These are phyloP conservation scores for Suhomyces choctaworum DNA, from an alignment of 1,139 yeast species.

Conservation along the genomic window DNA sequence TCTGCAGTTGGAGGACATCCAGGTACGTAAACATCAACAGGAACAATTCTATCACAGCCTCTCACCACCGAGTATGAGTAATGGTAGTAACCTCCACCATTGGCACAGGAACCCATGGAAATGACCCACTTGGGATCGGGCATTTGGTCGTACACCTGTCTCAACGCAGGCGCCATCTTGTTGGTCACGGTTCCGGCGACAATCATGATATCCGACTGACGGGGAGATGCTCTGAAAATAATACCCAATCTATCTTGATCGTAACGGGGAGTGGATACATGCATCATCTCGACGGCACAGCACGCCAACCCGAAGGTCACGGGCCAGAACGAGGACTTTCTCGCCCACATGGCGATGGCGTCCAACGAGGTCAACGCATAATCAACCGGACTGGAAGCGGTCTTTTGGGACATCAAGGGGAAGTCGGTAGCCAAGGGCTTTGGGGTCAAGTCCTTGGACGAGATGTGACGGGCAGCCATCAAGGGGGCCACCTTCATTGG, in stretches of 20 bases:
- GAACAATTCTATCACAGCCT: slow-evolving; percentile 86
- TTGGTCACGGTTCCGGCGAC: slow-evolving; percentile 92
- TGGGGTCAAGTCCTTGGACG: slow-evolving; percentile 49
- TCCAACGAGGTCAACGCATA: slow-evolving; percentile 85
- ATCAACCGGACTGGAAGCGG: slow-evolving; percentile 59
- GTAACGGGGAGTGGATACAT: slow-evolving; percentile 86
- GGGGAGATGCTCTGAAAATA: slow-evolving; percentile 92
- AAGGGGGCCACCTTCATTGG: slow-evolving; percentile 17
- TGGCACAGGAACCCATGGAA: slow-evolving; percentile 94
- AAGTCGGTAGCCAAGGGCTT: slow-evolving; percentile 43
- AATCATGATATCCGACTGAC: slow-evolving; percentile 92
- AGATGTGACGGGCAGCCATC: slow-evolving; percentile 28
- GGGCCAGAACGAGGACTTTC: slow-evolving; percentile 93
- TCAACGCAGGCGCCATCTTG: slow-evolving; percentile 91
- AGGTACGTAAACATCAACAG: slow-evolving; percentile 89
- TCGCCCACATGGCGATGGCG: slow-evolving; percentile 86
- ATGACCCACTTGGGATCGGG: slow-evolving; percentile 91
- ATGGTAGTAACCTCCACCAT: slow-evolving; percentile 93
- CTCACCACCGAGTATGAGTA: slow-evolving; percentile 87
- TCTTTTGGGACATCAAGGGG: slow-evolving; percentile 48
- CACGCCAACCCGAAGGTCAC: slow-evolving; percentile 91
- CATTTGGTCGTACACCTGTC: slow-evolving; percentile 94
- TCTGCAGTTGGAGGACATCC: slow-evolving; percentile 94
- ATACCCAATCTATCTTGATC: slow-evolving; percentile 93
- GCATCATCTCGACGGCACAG: slow-evolving; percentile 97